Conservation (phyloP, 2,329 filamentous ascomycete genomes). For the Cercospora sesami region DNA sequence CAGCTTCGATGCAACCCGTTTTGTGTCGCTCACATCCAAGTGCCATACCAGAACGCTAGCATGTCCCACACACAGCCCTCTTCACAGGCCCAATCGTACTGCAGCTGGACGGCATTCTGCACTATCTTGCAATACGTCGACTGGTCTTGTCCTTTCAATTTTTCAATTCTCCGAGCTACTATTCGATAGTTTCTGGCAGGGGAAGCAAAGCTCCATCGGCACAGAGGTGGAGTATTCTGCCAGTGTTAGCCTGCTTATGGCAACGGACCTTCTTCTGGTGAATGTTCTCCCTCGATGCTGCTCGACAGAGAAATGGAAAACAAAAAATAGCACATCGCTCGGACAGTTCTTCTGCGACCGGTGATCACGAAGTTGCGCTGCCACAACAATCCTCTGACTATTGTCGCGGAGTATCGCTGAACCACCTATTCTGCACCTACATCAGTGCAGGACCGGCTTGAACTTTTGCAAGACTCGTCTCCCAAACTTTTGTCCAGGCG, state of each 20-base stretch:
- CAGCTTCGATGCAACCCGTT: too few relatives aligned
- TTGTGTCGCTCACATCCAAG: too few relatives aligned
- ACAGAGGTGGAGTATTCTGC: not conserved
- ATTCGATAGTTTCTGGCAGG: not conserved
- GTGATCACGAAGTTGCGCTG: not conserved
- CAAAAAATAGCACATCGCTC: not conserved
- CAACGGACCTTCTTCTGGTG: not conserved
- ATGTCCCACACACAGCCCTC: too few relatives aligned
- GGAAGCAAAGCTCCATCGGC: not conserved
- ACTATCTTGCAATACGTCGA: not conserved
- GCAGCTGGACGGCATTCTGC: too few relatives aligned
- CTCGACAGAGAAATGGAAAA: not conserved
- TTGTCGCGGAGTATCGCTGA: not conserved
- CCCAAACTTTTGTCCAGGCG: not conserved
- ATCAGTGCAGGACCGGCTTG: not conserved
- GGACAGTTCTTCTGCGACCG: not conserved
- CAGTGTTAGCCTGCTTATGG: not conserved
- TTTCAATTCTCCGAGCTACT: not conserved
- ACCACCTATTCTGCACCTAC: not conserved
- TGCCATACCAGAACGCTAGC: too few relatives aligned
- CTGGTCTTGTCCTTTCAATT: not conserved
- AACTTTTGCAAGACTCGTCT: not conserved
- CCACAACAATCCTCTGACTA: not conserved
- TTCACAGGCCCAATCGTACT: too few relatives aligned
- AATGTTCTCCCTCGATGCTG: not conserved